Percentiles rank a stretch among this genome's conserved stretches.
phyloP scores from a whole-genome alignment of 1,284 basidiomycete species.

The Apiotrichum mycotoxinovorans region DNA sequence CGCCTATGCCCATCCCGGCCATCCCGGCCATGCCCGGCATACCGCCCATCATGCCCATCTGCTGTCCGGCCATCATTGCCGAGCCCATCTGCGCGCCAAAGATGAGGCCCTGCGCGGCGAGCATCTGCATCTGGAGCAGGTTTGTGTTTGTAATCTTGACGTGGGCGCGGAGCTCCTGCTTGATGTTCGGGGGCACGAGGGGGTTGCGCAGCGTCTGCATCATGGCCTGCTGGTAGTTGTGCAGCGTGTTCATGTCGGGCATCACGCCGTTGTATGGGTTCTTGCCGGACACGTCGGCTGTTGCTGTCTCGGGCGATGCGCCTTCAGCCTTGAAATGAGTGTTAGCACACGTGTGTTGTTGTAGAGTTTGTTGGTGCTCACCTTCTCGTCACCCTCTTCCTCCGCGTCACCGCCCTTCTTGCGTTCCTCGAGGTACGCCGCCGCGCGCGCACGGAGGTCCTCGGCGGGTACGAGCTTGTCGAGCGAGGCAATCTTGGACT shows the following conservation, averaged over 20 bases:
- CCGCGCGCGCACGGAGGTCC: slow-evolving; percentile 68
- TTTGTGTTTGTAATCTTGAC: slow-evolving; percentile 39
- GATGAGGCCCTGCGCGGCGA: slow-evolving; percentile 29
- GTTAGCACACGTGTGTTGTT: neutral
- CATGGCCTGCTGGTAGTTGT: slow-evolving; percentile 22
- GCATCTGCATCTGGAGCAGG: slow-evolving; percentile 43
- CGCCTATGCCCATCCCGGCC: slow-evolving; percentile 4
- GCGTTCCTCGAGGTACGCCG: slow-evolving; percentile 78
- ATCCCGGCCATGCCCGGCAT: slow-evolving; percentile 5
- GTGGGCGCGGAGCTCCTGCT: slow-evolving; percentile 27
- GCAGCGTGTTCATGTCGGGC: slow-evolving; percentile 22
- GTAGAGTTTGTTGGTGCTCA: slow-evolving; percentile 31
- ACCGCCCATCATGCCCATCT: slow-evolving; percentile 22
- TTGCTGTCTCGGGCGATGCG: neutral
- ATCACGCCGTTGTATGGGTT: slow-evolving; percentile 14
- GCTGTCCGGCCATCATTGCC: slow-evolving; percentile 17
- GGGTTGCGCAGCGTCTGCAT: slow-evolving; percentile 40
- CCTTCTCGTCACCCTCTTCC: slow-evolving; percentile 41
- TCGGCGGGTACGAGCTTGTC: slow-evolving; percentile 78
- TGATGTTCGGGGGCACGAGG: slow-evolving; percentile 19
- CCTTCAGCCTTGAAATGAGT: slow-evolving; percentile 2
- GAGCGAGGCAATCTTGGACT: slow-evolving; percentile 75
- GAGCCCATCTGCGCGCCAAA: slow-evolving; percentile 17
- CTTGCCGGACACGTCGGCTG: slow-evolving; percentile 10
- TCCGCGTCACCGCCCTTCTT: slow-evolving; percentile 68